Evolutionary conservation across 805 yeast species (phyloP), one percentile per base, ranked within the genome.

Genomic region (Zygotorulaspora florentina): DNA sequence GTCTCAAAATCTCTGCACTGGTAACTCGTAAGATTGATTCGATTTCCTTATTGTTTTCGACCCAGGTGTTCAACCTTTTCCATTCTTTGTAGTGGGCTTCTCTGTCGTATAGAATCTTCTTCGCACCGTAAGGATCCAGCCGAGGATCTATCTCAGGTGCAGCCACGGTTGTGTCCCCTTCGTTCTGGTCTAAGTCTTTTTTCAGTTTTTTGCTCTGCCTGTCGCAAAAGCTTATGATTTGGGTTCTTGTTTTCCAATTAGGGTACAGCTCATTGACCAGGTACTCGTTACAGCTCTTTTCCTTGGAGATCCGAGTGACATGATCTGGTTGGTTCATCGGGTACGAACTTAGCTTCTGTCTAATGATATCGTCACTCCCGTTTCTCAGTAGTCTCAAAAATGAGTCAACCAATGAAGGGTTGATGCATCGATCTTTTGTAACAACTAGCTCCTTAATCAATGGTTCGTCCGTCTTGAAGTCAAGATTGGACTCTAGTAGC

Each of bases 91-190:
- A 66, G 35, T 62, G 62, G 3, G 52, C 46, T 13, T 66, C 66
- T 13, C 62, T 58, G 15, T 59, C 57, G 7, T 63, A 64, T 17
- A 61, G 50, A 6, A 62, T 34, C 37, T 74, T 76, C 41, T 72
- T 67, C 9, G 68, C 64, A 3, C 76, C 76, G 52, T 79, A 79
- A 1, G 83, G 82, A 54, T 79, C 81, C 4, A 74, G 52, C 25
- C 77, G 59, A 3, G 64, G 56, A 26, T 64, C 62, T 35, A 61
- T 51, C 50, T 50, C 47, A 11, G 53, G 47, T 13, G 41, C 27
- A 49, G 62, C 36, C 47, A 63, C 11, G 37, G 40, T 18, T 16
- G 56, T 42, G 25, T 48, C 46, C 46, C 51, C 51, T 38, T 49
- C 42, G 34, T 60, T 51, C 1, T 52, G 47, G 15, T 66, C 64